These are phyloP conservation scores for Leersia perrieri DNA, from an alignment of 176 grass and related monocot species.

Conservation along the genomic window DNA sequence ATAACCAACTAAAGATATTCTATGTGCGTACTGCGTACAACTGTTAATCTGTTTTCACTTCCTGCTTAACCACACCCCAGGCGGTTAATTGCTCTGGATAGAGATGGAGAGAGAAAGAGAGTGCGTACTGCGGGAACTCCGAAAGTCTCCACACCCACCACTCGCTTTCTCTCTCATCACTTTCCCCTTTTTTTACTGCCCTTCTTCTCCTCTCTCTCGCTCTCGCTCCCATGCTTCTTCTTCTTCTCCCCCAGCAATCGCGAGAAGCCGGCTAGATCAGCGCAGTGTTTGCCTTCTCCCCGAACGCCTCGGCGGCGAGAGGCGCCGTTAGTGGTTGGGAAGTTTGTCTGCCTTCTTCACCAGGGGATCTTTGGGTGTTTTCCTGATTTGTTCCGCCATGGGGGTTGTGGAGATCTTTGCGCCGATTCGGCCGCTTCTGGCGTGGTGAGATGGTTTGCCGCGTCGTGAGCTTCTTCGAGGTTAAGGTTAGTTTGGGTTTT, in stretches of 20 bases:
- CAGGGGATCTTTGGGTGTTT: neutral
- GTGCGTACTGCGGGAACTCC: neutral
- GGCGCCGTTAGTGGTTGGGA: neutral
- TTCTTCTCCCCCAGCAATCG: slow-evolving; percentile 39
- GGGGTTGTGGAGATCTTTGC: slow-evolving; percentile 27
- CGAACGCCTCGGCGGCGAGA: slow-evolving; percentile 1
- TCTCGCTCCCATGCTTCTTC: slow-evolving; percentile 6
- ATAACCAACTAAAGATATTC: neutral
- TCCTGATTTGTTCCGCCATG: slow-evolving; percentile 9
- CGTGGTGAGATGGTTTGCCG: slow-evolving; percentile 44
- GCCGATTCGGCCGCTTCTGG: slow-evolving; percentile 14
- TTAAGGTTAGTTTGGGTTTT: slow-evolving; percentile 16
- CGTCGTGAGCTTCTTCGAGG: slow-evolving; percentile 32
- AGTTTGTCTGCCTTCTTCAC: neutral
- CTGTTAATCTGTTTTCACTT: neutral
- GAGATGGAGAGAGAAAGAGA: neutral
- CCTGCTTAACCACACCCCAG: neutral
- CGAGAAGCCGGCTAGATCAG: slow-evolving; percentile 39
- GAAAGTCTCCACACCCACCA: neutral
- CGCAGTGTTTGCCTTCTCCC: slow-evolving; percentile 20
- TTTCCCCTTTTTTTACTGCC: slow-evolving; percentile 48
- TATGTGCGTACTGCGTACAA: neutral
- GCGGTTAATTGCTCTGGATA: neutral
- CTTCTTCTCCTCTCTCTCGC: neutral
- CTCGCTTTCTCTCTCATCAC: slow-evolving; percentile 12